Evolutionary conservation across 306 rosid species (phyloP), one percentile per base, ranked within the genome.

Genomic region (Cucurbita argyrosperma): DNA sequence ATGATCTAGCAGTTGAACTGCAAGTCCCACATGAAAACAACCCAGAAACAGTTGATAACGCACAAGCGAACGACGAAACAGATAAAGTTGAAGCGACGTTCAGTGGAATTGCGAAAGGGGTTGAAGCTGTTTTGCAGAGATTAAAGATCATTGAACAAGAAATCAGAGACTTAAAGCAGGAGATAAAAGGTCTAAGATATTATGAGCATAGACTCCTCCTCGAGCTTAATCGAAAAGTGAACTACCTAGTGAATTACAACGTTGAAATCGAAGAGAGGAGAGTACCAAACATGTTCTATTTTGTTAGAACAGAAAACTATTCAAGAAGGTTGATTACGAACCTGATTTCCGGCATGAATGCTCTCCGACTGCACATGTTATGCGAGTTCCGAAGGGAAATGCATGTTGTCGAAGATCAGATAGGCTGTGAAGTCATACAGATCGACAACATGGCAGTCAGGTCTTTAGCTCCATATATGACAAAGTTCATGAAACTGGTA

Each of bases 81-180:
- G 92, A 83, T 72, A 82, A 14, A 65, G 87, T 94, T 73, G 96
- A 91, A 59, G 88, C 97, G 18, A 80, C 74, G 60, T 83, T 91
- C 19, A 96, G 91, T 21, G 99, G 99, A 50, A 94, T 94, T 58
- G 97, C 99, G n/a, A 88, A 85, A 82, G 99, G 99, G n/a, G 90
- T 94, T 55, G 96, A 94, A 86, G 89, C 77, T 59, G 96, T 94
- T 74, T 80, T 91, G 77, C 89, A 94, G 62, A 87, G 97, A 74
- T 89, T 91, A 62, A 94, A 88, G 88, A 94, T 94, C 74, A 91
- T 94, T 74, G 97, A 94, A 74, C 96, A 91, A 81, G 99, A 94
- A 84, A 94, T 94, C 63, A 83, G 91, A 82, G 96, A 94, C 82
- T 75, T 94, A 89, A 94, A 91, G 78, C 97, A 94, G 82, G 97